Percentiles rank a stretch among this genome's conserved stretches.
Evolutionary conservation across 768 basidiomycete species (phyloP).

Genomic region (Lentinus brumalis): DNA sequence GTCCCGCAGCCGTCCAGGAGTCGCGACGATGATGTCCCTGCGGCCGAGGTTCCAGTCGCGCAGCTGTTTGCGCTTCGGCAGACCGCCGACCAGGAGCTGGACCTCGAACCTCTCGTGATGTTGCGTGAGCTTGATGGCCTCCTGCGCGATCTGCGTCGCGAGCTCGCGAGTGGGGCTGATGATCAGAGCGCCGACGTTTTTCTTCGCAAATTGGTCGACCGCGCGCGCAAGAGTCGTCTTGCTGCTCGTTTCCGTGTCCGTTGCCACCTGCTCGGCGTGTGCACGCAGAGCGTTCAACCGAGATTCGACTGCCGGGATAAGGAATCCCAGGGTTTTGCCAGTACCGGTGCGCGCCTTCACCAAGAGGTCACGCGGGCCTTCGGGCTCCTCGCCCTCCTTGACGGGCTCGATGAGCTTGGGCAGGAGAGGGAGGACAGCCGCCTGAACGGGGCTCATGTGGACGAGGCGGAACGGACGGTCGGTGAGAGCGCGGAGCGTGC

Average conservation of each 20-base stretch:
- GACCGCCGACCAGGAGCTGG: conserved; percentile 77
- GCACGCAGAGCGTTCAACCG: conserved; percentile 62
- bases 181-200: conserved; percentile 70
- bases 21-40: conserved; percentile 85
- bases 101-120: conserved; percentile 70
- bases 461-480: conserved; percentile 63
- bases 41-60: conserved; percentile 62
- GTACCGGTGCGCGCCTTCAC: conserved; percentile 90
- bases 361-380: conserved; percentile 62
- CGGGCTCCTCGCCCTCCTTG: conserved; percentile 32
- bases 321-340: conserved; percentile 87
- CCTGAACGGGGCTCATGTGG: conserved; percentile 82
- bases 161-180: conserved; percentile 90
- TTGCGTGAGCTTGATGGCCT: conserved; percentile 66
- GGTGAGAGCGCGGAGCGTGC: conserved; percentile 57
- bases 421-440: conserved; percentile 73
- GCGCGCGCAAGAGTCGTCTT: conserved; percentile 34
- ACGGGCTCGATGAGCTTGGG: conserved; percentile 66
- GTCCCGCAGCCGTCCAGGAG: conserved; percentile 86
- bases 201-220: conserved; percentile 40
- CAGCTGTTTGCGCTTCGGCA: conserved; percentile 65
- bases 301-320: conserved; percentile 83
- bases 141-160: conserved; percentile 86
- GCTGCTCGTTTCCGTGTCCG: conserved; percentile 42
- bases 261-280: conserved; percentile 41